These are phyloP conservation scores for Cotoneaster glaucophyllus DNA, from an alignment of 306 rosid species.

Conservation along the genomic window DNA sequence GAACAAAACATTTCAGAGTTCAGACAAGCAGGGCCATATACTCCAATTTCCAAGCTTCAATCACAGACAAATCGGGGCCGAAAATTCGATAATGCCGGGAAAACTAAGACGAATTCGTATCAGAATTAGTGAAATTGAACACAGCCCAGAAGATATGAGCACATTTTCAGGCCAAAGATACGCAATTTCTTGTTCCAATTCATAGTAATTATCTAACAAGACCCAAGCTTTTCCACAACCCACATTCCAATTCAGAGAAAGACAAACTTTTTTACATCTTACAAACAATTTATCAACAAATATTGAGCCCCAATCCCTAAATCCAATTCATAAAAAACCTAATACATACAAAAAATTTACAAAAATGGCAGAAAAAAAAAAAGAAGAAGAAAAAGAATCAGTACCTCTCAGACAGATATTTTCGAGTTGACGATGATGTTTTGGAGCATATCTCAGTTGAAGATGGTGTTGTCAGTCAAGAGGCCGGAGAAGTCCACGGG, in stretches of 20 bases:
- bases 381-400: neutral
- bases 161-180: neutral
- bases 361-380: neutral
- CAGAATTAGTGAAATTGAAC: neutral
- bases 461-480: neutral
- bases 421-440: neutral
- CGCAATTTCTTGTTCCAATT: neutral
- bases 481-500: neutral
- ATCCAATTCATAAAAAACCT: neutral
- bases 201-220: neutral
- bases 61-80: neutral
- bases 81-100: neutral
- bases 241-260: conserved; percentile 1
- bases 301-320: neutral
- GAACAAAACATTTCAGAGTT: neutral
- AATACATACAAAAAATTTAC: neutral
- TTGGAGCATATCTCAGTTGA: neutral
- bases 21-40: neutral
- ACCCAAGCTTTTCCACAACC: neutral
- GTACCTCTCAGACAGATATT: conserved; percentile 1
- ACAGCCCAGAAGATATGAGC: neutral
- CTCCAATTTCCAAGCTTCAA: neutral
- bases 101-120: neutral
- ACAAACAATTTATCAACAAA: neutral
- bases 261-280: neutral